These are phyloP conservation scores for Solanum pennellii DNA, from an alignment of 257 asterid genomes.

Conservation along the genomic window DNA sequence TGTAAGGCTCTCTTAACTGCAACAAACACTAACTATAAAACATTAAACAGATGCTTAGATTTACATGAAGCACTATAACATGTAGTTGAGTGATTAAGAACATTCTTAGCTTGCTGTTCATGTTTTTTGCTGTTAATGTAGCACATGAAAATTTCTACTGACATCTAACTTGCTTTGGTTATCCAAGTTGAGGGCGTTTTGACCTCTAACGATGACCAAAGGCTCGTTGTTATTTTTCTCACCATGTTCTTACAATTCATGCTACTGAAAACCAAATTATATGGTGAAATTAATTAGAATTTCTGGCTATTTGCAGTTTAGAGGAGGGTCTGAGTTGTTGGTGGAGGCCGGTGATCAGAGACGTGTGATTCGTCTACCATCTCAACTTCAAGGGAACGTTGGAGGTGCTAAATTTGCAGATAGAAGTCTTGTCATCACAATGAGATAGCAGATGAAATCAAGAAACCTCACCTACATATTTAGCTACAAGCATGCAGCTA, in stretches of 20 bases:
- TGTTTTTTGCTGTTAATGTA: background rate
- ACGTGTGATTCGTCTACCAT: constrained; percentile 67
- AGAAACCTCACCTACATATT: background rate
- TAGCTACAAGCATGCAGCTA: background rate
- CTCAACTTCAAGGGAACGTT: constrained; percentile 79
- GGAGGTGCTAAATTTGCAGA: constrained; percentile 79
- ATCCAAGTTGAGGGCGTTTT: background rate
- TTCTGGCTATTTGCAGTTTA: constrained; percentile 44
- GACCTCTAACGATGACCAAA: background rate
- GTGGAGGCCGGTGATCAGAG: constrained; percentile 97
- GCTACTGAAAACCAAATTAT: background rate
- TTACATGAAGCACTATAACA: background rate
- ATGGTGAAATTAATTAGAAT: background rate
- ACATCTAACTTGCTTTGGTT: background rate
- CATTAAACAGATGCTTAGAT: background rate
- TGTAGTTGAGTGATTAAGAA: background rate
- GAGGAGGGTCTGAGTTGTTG: constrained; percentile 86
- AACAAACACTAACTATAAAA: background rate
- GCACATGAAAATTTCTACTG: background rate
- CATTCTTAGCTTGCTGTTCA: background rate
- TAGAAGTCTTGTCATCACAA: constrained; percentile 62
- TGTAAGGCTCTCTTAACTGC: background rate
- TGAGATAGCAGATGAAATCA: constrained; percentile 21
- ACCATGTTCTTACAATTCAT: background rate
- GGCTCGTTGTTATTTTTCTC: background rate